Conservation (phyloP, 2,329 filamentous ascomycete species). For the Ascochyta koolunga region DNA sequence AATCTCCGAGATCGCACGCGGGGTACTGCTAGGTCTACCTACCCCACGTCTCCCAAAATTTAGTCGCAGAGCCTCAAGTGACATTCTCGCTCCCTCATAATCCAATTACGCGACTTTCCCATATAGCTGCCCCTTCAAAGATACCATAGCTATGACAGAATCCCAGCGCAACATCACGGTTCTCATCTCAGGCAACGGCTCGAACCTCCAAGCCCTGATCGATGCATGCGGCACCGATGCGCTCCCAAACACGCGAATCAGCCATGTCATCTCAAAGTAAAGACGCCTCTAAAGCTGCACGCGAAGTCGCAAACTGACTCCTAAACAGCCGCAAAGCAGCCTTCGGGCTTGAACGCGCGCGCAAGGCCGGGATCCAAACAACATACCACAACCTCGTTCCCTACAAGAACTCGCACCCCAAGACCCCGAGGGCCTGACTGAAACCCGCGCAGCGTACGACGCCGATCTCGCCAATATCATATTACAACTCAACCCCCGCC, state of each 20-base stretch:
- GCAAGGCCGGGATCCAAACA: conserved; percentile 68
- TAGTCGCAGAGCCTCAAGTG: conserved; percentile 5
- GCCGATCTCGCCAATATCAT: conserved; percentile 73
- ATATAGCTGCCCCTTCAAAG: not conserved
- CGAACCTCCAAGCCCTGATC: conserved; percentile 80
- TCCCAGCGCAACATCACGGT: conserved; percentile 63
- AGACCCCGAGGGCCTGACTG: conserved; percentile 48
- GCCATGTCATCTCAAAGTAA: conserved; percentile 65
- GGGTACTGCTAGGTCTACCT: conserved; percentile 11
- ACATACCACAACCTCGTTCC: conserved; percentile 82
- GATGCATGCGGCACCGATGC: conserved; percentile 59
- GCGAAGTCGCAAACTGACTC: not conserved
- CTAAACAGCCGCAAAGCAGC: conserved; percentile 58
- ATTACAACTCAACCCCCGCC: conserved; percentile 60
- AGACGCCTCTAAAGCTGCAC: not conserved
- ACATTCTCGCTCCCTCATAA: not conserved
- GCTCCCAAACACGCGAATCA: conserved; percentile 60
- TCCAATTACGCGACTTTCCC: not conserved
- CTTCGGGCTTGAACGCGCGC: conserved; percentile 67
- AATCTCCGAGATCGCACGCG: conserved; percentile 19
- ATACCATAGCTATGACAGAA: conserved; percentile 22
- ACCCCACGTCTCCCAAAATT: conserved; percentile 35
- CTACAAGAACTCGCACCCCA: conserved; percentile 70
- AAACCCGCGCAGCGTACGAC: conserved; percentile 73
- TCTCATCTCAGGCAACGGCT: conserved; percentile 67